phyloP scores from a whole-genome alignment of 2,329 filamentous ascomycete species.

The Calonectria pauciramosa region DNA sequence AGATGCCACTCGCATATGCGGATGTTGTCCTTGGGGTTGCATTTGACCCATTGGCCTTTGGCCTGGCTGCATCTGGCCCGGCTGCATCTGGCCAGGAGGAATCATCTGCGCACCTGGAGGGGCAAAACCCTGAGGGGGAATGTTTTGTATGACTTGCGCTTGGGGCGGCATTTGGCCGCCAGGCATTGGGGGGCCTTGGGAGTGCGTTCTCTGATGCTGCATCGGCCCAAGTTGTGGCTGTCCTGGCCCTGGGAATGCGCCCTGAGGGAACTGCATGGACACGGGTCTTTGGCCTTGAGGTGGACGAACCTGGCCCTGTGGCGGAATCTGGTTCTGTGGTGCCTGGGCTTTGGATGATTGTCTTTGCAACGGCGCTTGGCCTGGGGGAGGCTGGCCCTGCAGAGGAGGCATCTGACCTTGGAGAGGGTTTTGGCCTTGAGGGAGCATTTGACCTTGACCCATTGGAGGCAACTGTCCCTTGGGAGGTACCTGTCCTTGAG shows the following conservation, averaged over 20 bases:
- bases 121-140: constrained; percentile 20
- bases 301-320: not conserved
- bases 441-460: not conserved
- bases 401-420: constrained; percentile 18
- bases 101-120: not conserved
- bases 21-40: constrained; percentile 13
- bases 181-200: not conserved
- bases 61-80: constrained; percentile 7
- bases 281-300: not conserved
- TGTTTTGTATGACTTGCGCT: not conserved
- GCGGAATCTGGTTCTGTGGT: not conserved
- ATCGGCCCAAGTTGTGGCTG: constrained; percentile 20
- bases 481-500: not conserved
- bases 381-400: constrained; percentile 10
- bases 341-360: not conserved
- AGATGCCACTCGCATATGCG: constrained; percentile 14
- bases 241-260: not conserved
- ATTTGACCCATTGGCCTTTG: constrained; percentile 13
- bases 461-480: not conserved
- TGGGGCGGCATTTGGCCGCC: constrained; percentile 9
- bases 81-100: constrained; percentile 3
- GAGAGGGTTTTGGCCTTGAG: not conserved
- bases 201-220: not conserved
- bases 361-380: not conserved
- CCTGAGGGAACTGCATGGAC: constrained; percentile 10